Evolutionary conservation across 805 yeast genomes (phyloP), one percentile per base, ranked within the genome.

Genomic region (Wickerhamomyces sydowiorum): DNA sequence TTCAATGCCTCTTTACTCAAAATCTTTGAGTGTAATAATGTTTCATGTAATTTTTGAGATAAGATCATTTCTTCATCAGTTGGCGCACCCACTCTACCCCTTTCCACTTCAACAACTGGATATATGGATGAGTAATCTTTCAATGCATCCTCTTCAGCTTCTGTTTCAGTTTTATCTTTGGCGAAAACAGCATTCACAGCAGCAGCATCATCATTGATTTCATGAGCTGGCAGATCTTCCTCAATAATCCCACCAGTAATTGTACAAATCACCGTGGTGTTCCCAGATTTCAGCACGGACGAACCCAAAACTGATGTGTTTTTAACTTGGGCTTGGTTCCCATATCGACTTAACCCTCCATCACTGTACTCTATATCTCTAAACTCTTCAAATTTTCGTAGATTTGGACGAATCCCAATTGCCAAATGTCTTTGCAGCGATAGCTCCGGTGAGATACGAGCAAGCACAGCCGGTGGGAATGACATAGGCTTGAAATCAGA

Each of bases 361-460:
- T 60, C 56, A 24, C 66, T 62, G 20, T 78, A 60, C 12, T 65
- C 56, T 2, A 85, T 62, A 2, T 78, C 71, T 49, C 83, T 78
- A 62, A 85, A 85, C 63, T 90, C 96, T 51, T 76, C 75, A 53
- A 81, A 78, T 27, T 72, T 70, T 36, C 96, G 74, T 38, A 82
- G 63, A 37, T 80, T 76, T 9, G 96, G 96, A 48, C 97, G 79
- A 19, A 83, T 56, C 0, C 93, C 91, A 17, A 78, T 66, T 17
- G 82, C 73, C 14, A 90, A 60, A 60, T 88, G 95, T 55, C 95
- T 75, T 57, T 85, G 84, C 35, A 90, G 68, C 5, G 91, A 84
- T 13, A 86, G 59, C 43, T 87, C 96, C 1, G 97, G 96, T 2
- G 95, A 87, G 29, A 90, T 75, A 40, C 93, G 68, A 1, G 93